A percentile compares a stretch with the other conserved stretches of the same genome.
These are phyloP conservation scores for Gossypium anomalum DNA, from an alignment of 345 rosid genomes.

Conservation along the genomic window DNA sequence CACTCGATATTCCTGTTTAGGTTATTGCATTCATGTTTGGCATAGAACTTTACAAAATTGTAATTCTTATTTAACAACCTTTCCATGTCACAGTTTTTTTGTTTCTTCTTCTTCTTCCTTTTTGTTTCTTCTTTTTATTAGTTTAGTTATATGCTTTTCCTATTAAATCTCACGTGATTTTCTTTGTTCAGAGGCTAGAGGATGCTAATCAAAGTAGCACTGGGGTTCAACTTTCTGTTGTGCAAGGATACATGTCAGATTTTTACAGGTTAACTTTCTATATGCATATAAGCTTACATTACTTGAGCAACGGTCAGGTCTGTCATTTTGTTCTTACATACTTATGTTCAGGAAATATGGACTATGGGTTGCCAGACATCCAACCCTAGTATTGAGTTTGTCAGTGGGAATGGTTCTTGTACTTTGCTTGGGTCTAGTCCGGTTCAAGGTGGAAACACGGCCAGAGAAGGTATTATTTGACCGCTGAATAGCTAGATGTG, in stretches of 20 bases:
- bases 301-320: slow-evolving; percentile 7
- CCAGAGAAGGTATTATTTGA: slow-evolving; percentile 75
- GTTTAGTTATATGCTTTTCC: not conserved
- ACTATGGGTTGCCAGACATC: slow-evolving; percentile 89
- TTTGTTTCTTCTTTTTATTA: not conserved
- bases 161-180: not conserved
- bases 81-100: not conserved
- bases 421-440: slow-evolving; percentile 82
- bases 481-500: not conserved
- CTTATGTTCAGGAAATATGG: slow-evolving; percentile 74
- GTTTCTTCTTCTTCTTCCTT: not conserved
- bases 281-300: slow-evolving; percentile 13
- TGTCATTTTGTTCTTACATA: slow-evolving; percentile 11
- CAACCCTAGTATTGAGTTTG: slow-evolving; percentile 53
- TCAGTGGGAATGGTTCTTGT: slow-evolving; percentile 67
- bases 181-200: slow-evolving; percentile 51
- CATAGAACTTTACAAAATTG: not conserved
- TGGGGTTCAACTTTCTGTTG: slow-evolving; percentile 65
- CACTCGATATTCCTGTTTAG: not conserved
- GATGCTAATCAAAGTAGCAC: slow-evolving; percentile 59
- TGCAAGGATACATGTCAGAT: slow-evolving; percentile 82
- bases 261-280: slow-evolving; percentile 64
- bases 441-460: slow-evolving; percentile 91
- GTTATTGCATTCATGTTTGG: not conserved
- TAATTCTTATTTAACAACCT: not conserved